Conservation (phyloP, 2,329 filamentous ascomycete genomes). For the Septoria petroselini region DNA sequence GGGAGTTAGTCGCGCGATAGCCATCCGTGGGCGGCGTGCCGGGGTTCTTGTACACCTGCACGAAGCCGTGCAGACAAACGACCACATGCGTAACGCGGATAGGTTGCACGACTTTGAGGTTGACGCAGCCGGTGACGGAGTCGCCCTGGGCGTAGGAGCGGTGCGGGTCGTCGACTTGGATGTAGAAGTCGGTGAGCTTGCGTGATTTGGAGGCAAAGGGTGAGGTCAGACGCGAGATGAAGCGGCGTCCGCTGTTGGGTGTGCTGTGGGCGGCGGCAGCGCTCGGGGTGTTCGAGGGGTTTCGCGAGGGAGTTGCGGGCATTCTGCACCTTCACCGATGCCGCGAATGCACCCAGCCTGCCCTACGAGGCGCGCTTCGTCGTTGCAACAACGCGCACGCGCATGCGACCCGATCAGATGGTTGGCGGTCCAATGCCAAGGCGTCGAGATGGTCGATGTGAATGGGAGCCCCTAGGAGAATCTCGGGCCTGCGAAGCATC, state of each 20-base stretch:
- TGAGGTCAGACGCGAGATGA: constrained; percentile 55
- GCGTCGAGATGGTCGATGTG: background rate
- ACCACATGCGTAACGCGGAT: constrained; percentile 76
- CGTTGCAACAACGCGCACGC: constrained; percentile 15
- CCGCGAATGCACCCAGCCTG: constrained; percentile 3
- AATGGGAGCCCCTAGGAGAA: background rate
- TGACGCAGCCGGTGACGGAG: constrained; percentile 67
- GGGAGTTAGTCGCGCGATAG: constrained; percentile 48
- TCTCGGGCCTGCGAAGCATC: background rate
- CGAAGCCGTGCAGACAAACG: constrained; percentile 73
- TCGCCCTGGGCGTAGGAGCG: constrained; percentile 74
- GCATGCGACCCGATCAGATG: constrained; percentile 6
- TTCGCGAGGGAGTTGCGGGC: constrained; percentile 17
- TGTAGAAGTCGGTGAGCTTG: constrained; percentile 73
- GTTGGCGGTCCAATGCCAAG: background rate
- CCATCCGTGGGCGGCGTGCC: constrained; percentile 57
- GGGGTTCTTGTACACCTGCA: constrained; percentile 71
- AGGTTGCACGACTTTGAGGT: constrained; percentile 70
- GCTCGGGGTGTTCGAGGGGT: constrained; percentile 15
- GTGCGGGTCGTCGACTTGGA: constrained; percentile 73
- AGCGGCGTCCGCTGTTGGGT: constrained; percentile 33
- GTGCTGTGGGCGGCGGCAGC: constrained; percentile 7
- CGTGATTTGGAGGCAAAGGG: constrained; percentile 57
- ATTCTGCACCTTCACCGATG: constrained; percentile 13
- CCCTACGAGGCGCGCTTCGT: constrained; percentile 2